Evolutionary conservation across 352 stramenopile species (phyloP), one percentile per base, ranked within the genome.

Genomic region (Pythium plurisporium): DNA sequence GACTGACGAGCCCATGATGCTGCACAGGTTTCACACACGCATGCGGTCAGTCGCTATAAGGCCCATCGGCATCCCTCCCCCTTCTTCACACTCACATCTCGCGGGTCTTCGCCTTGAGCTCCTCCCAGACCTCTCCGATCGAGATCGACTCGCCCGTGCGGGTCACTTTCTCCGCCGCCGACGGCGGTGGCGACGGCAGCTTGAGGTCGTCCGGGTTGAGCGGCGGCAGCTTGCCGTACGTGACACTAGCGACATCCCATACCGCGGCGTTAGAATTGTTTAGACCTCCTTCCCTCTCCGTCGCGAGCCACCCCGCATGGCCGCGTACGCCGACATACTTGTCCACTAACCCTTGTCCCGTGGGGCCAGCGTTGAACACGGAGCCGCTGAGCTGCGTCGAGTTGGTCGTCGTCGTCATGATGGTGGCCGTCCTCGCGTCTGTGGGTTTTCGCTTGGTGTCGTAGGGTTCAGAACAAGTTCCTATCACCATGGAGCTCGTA

Each of bases 151-250:
- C 76, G 20, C 67, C 63, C 26, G 67, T 71, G 44, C 78, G 65
- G 12, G 81, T 87, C 14, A 81, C 67, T 64, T 91, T 92, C 22
- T 86, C 75, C 3, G 84, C 84, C 4, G 79, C 81, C 12, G 82
- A 91, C 38, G 84, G 84, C 2, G 84, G 78, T 7, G 84, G 82
- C 41, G 82, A 76, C 31, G 84, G 84, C 14, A 89, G 66, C 72
- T 92, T 92, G 46, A 94, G 67, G 65, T 94, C 84, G 46, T 94
- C 84, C 23, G 84, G 84, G 62, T 94, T 94, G 41, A 94, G 63
- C 40, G 84, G 84, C 54, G 84, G 78, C 43, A 94, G 62, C 60
- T 91, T 91, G 55, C 80, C 80, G 49, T 91, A 91, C 38, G 67
- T 84, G 31, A 75, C 67, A 34, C 80, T 90, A 40, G 26, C 22